These are phyloP conservation scores for Linderniella brevidens DNA, from an alignment of 257 asterid genomes.

Conservation along the genomic window DNA sequence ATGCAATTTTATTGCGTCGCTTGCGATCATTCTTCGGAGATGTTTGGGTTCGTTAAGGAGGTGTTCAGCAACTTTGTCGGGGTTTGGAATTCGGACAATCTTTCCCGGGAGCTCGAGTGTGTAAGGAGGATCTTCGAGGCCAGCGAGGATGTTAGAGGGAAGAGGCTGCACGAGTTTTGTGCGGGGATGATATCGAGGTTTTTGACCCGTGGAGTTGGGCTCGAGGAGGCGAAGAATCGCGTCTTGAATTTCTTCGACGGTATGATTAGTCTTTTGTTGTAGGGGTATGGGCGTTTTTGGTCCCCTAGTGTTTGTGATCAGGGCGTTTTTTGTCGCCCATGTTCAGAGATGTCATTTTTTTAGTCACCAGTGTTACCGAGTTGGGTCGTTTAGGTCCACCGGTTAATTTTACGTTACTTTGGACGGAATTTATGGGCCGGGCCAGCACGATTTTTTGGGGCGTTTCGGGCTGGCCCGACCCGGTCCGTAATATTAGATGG, in stretches of 20 bases:
- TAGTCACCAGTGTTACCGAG: too few relatives aligned
- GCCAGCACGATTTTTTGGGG: too few relatives aligned
- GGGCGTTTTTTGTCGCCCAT: too few relatives aligned
- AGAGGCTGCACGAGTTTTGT: slow-evolving; percentile 45
- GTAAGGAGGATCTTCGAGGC: slow-evolving; percentile 56
- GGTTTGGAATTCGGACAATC: slow-evolving; percentile 76
- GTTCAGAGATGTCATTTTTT: too few relatives aligned
- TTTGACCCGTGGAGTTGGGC: slow-evolving; percentile 45
- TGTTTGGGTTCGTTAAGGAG: slow-evolving; percentile 96
- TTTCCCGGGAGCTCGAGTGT: slow-evolving; percentile 66
- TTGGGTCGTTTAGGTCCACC: too few relatives aligned
- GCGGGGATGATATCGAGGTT: slow-evolving; percentile 41
- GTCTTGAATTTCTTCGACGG: slow-evolving; percentile 57
- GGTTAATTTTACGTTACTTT: too few relatives aligned
- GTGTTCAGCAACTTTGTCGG: slow-evolving; percentile 73
- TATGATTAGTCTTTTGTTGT: slow-evolving; percentile 19
- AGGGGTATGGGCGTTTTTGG: too few relatives aligned
- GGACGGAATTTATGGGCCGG: too few relatives aligned
- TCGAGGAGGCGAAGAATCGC: slow-evolving; percentile 46
- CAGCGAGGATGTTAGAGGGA: slow-evolving; percentile 79
- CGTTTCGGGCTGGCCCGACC: too few relatives aligned
- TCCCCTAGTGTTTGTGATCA: too few relatives aligned
- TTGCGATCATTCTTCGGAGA: slow-evolving; percentile 95
- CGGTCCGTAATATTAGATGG: too few relatives aligned
- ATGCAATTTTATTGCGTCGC: slow-evolving; percentile 98